Conservation (phyloP, 495 filamentous ascomycete genomes). For the Penicillium pancosmium region DNA sequence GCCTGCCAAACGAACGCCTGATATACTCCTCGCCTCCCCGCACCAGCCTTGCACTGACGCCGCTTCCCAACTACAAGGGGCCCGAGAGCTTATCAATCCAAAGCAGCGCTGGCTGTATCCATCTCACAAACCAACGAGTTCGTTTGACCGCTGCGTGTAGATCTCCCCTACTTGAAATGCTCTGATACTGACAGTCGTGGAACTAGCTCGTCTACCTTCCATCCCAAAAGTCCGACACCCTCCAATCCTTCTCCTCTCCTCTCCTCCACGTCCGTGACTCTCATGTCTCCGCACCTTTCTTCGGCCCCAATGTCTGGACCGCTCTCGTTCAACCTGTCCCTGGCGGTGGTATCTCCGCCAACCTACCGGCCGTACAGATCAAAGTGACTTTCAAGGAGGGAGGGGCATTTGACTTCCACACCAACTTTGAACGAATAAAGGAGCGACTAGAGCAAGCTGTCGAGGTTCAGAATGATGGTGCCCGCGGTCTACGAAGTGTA, state of each 20-base stretch:
- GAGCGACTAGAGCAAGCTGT: constrained; percentile 79
- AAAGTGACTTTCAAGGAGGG: constrained; percentile 93
- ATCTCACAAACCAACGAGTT: constrained; percentile 91
- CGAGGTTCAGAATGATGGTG: constrained; percentile 62
- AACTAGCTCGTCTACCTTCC: constrained; percentile 87
- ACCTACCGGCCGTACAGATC: constrained; percentile 70
- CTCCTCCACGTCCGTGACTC: constrained; percentile 84
- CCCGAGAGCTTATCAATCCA: constrained; percentile 58
- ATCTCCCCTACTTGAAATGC: neutral
- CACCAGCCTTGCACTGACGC: constrained; percentile 63
- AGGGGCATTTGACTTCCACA: constrained; percentile 89
- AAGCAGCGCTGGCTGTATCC: constrained; percentile 64
- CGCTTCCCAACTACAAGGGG: constrained; percentile 60
- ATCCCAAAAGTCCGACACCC: constrained; percentile 60
- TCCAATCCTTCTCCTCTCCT: constrained; percentile 88
- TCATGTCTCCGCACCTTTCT: constrained; percentile 89
- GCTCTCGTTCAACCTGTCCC: constrained; percentile 76
- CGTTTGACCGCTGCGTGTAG: constrained; percentile 19
- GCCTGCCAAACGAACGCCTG: constrained; percentile 67
- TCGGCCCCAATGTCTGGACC: constrained; percentile 94
- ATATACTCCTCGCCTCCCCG: constrained; percentile 75
- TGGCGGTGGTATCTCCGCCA: constrained; percentile 82
- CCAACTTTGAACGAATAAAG: constrained; percentile 80
- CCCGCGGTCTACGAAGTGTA: constrained; percentile 50
- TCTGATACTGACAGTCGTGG: constrained; percentile 5